Evolutionary conservation across 1,284 basidiomycete species (phyloP).

Genomic region (Anthracocystis walkeri): DNA sequence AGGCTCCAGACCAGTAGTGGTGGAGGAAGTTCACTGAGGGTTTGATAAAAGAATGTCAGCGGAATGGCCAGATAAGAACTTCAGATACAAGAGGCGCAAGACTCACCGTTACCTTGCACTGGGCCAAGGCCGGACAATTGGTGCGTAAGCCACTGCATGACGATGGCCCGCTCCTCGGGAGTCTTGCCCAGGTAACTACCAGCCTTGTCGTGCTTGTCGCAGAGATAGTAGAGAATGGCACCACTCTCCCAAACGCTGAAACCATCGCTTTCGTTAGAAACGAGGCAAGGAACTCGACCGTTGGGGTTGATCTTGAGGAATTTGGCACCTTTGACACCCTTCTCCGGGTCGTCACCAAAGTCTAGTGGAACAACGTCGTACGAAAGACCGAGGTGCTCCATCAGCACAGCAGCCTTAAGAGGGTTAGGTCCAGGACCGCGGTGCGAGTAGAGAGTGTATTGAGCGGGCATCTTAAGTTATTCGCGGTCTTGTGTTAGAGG

Average conservation of each 20-base stretch:
- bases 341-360: conserved; percentile 58
- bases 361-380: conserved; percentile 58
- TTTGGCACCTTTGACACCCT: conserved; percentile 61
- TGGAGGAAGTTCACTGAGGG: conserved; percentile 39
- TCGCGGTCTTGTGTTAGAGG: background rate
- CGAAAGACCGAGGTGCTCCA: conserved; percentile 59
- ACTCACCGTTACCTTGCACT: conserved; percentile 33
- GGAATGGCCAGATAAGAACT: background rate
- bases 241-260: conserved; percentile 61
- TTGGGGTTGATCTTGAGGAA: conserved; percentile 61
- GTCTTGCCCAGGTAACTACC: conserved; percentile 50
- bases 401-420: conserved; percentile 56
- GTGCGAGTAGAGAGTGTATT: conserved; percentile 64
- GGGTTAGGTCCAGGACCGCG: conserved; percentile 61
- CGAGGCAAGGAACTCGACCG: conserved; percentile 59
- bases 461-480: conserved; percentile 27
- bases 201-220: conserved; percentile 58
- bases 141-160: conserved; percentile 57
- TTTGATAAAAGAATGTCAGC: background rate
- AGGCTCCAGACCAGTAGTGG: conserved; percentile 40
- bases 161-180: conserved; percentile 44
- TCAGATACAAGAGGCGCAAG: too few relatives aligned
- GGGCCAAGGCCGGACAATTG: conserved; percentile 60
- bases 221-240: conserved; percentile 61
- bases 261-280: conserved; percentile 59